A percentile compares a stretch with the other conserved stretches of the same genome.
Conservation (phyloP, 2,329 filamentous ascomycete genomes). For the Nemania sp. region DNA sequence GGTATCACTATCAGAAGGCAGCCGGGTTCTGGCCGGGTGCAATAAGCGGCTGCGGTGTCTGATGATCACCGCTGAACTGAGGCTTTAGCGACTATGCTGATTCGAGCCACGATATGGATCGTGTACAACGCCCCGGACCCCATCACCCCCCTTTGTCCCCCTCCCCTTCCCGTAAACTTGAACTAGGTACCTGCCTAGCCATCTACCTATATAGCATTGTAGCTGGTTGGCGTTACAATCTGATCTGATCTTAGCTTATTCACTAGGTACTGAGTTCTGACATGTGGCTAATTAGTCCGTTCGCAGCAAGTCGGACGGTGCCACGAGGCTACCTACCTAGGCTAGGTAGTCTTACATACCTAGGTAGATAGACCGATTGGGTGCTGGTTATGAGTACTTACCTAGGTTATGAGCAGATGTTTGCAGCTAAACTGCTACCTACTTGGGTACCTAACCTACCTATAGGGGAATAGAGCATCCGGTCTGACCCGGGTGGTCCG, state of each 20-base stretch:
- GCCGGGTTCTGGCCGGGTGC: slow-evolving; percentile 7
- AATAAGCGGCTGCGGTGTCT: slow-evolving; percentile 28
- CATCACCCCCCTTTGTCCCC: slow-evolving; percentile 5
- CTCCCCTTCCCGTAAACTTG: not conserved
- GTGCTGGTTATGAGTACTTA: slow-evolving; percentile 25
- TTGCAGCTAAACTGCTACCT: slow-evolving; percentile 16
- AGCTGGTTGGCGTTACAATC: slow-evolving; percentile 1
- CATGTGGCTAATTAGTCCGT: not conserved
- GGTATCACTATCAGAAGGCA: not conserved
- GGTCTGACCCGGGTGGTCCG: slow-evolving; percentile 20
- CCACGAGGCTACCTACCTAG: too few relatives aligned
- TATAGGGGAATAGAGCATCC: not conserved
- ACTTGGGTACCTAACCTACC: not conserved
- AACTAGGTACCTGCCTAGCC: not conserved
- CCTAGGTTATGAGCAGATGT: slow-evolving; percentile 31
- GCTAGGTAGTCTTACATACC: not conserved
- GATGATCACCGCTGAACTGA: slow-evolving; percentile 23
- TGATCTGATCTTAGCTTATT: slow-evolving; percentile 13
- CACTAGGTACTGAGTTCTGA: not conserved
- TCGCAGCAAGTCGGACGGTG: slow-evolving; percentile 32
- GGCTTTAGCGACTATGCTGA: slow-evolving; percentile 23
- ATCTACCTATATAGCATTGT: not conserved
- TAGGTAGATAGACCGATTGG: too few relatives aligned
- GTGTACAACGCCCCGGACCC: slow-evolving; percentile 11
- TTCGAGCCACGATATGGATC: slow-evolving; percentile 38